Conservation (phyloP, 2,329 filamentous ascomycete genomes). For the Graphiopsis chlorocephala region DNA sequence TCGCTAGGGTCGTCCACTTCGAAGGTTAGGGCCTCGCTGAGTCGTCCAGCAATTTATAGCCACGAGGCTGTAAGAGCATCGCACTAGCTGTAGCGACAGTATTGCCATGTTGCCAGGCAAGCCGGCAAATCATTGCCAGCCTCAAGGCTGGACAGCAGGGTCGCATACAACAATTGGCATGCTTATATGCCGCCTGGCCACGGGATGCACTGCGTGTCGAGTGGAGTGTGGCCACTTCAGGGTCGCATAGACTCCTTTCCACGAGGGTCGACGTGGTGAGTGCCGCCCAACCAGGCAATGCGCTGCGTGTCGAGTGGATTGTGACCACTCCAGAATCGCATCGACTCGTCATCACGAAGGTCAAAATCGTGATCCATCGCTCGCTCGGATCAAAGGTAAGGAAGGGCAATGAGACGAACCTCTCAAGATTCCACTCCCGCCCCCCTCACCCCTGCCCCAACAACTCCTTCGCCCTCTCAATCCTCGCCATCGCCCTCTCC, state of each 20-base stretch:
- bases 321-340: not conserved
- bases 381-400: not conserved
- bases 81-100: not conserved
- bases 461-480: slow-evolving; percentile 67
- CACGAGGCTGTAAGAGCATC: not conserved
- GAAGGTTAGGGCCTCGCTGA: not conserved
- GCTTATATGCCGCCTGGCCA: not conserved
- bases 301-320: not conserved
- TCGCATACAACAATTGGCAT: not conserved
- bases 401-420: not conserved
- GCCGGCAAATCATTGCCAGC: not conserved
- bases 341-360: not conserved
- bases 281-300: not conserved
- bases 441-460: slow-evolving; percentile 42
- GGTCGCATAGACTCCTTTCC: not conserved
- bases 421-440: not conserved
- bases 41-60: not conserved
- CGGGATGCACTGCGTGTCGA: not conserved
- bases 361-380: not conserved
- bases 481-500: slow-evolving; percentile 67
- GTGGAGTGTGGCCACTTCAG: not conserved
- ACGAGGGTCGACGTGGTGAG: not conserved
- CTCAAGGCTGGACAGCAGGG: not conserved
- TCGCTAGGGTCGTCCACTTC: not conserved
- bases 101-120: not conserved